Percentiles rank a stretch among this genome's conserved stretches.
Conservation (phyloP, 768 basidiomycete species). For the Boletus tomentosulus region DNA sequence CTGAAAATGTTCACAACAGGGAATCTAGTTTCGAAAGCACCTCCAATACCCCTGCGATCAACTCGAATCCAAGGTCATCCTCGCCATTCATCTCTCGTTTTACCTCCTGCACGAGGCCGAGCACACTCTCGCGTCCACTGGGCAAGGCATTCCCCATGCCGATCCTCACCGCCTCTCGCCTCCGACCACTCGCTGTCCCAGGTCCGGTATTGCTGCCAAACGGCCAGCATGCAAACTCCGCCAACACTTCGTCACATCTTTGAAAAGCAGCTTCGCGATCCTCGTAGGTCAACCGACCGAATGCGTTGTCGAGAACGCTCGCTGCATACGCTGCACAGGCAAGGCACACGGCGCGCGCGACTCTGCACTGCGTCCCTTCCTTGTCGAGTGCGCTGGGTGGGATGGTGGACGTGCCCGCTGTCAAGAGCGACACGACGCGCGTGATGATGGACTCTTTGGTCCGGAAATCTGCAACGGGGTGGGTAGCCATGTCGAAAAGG, state of each 20-base stretch:
- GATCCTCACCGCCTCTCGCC: constrained; percentile 44
- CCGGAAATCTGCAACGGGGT: constrained; percentile 91
- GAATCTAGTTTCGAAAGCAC: constrained; percentile 92
- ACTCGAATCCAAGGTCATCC: constrained; percentile 85
- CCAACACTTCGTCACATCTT: constrained; percentile 89
- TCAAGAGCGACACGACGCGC: constrained; percentile 74
- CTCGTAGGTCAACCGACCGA: constrained; percentile 85
- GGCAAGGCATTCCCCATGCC: constrained; percentile 51
- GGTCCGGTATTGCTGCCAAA: constrained; percentile 49
- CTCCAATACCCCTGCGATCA: constrained; percentile 89
- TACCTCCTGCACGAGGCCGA: constrained; percentile 72
- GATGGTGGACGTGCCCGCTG: constrained; percentile 76
- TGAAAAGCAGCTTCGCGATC: constrained; percentile 91
- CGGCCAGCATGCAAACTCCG: constrained; percentile 90
- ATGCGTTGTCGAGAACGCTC: constrained; percentile 92
- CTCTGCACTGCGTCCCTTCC: constrained; percentile 77
- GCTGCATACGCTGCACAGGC: constrained; percentile 93
- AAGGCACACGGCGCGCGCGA: constrained; percentile 75
- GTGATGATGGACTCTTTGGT: constrained; percentile 82
- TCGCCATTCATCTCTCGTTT: constrained; percentile 66
- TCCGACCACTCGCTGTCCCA: constrained; percentile 34
- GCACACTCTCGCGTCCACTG: constrained; percentile 60
- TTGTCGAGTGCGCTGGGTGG: constrained; percentile 71
- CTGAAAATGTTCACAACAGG: constrained; percentile 21
- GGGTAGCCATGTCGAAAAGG: constrained; percentile 99